Evolutionary conservation across 2,329 filamentous ascomycete genomes (phyloP), one percentile per base, ranked within the genome.

Genomic region (Rutstroemia sp.): DNA sequence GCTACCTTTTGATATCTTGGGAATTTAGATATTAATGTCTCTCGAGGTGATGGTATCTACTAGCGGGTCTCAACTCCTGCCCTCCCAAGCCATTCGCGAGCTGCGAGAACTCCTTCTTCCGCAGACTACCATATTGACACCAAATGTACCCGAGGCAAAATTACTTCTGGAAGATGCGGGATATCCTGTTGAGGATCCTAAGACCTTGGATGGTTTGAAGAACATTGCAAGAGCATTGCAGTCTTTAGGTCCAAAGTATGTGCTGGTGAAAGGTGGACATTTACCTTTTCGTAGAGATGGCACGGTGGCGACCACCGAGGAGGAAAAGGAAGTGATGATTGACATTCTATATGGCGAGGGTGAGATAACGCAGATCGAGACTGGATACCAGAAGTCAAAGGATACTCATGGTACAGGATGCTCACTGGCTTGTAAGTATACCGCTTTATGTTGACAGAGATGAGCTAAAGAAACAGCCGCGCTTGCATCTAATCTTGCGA

Each of bases 371-470:
- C 74, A 83, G 41, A 79, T 96, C 49, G 79, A 91, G 70, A 88
- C 83, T 41, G 76, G 78, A 4, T 96, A 87, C 67, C 77, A 89
- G 60, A 73, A 77, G 9, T 90, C 87, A 8, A 86, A 77, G 58
- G 92, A 92, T 67, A 97, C 92, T 0, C 94, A 99, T 67, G 94
- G 94, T 0, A 97, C 94, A 0, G 94, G 94, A 4, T 99, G 94
- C 68, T 95, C 91, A 9, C 78, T 97, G 58, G 94, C 94, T 42
- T 96, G 86, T 88, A 71, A 75, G 84, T 76, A 30, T n/a, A 30
- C 9, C 37, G 4, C 17, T 17, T 27, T 37, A 21, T 23, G 12
- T 19, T 34, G 41, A 48, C 30, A 27, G 39, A 27, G 23, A 48
- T 16, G 19, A 37, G 34, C 54, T 56, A 56, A 57, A n/a, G 19